phyloP scores from a whole-genome alignment of 208 protist genomes.

The Acanthamoeba divionensis region DNA sequence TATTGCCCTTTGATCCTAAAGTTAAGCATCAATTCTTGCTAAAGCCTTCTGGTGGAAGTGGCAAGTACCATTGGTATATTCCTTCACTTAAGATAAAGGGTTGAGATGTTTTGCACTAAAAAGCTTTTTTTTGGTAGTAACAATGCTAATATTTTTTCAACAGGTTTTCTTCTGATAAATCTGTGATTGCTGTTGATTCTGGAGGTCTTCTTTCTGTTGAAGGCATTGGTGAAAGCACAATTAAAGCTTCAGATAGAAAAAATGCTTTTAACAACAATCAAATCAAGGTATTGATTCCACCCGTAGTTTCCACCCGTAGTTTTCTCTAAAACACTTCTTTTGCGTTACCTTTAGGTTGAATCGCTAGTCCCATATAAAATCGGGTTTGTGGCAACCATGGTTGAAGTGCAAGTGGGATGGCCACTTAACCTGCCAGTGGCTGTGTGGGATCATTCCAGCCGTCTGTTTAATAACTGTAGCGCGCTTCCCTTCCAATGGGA shows the following conservation, averaged over 20 bases:
- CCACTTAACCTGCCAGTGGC: slow-evolving; percentile 12
- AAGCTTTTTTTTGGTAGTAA: no score
- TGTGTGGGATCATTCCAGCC: not conserved
- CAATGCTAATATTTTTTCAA: no score
- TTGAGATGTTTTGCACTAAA: no score
- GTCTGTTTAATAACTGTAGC: slow-evolving; percentile 47
- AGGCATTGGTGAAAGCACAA: not conserved
- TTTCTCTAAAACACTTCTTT: not conserved
- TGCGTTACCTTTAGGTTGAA: not conserved
- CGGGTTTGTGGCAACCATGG: slow-evolving; percentile 28
- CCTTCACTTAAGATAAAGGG: no score
- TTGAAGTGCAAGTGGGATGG: slow-evolving; percentile 38
- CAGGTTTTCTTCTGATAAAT: not conserved
- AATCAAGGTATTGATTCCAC: not conserved
- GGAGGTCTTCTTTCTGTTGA: not conserved
- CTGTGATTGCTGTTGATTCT: not conserved
- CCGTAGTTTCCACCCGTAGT: not conserved
- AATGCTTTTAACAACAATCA: slow-evolving; percentile 23
- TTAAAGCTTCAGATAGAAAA: slow-evolving; percentile 12
- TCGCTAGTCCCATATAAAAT: not conserved
- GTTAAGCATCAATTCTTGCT: not conserved
- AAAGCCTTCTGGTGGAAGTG: slow-evolving; percentile 9
- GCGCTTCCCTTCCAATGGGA: slow-evolving; percentile 46
- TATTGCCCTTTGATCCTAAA: not conserved
- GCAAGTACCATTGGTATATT: slow-evolving; percentile 29